A percentile compares a stretch with the other conserved stretches of the same genome.
Evolutionary conservation across 306 rosid genomes (phyloP).

Genomic region (Clitoria ternatea): DNA sequence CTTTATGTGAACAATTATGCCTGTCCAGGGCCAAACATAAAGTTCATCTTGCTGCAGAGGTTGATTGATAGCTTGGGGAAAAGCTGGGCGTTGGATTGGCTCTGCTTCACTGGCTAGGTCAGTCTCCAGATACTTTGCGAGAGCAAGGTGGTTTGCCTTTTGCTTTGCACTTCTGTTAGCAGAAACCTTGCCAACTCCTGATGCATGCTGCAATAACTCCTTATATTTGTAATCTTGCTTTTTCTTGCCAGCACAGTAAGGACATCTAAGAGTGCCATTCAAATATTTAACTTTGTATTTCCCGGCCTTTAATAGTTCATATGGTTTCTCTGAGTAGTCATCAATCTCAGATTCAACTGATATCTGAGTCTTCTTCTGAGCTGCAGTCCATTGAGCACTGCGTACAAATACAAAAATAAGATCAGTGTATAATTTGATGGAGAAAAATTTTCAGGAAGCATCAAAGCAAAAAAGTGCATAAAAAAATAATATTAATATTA

Average conservation of each 20-base stretch:
- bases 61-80: conserved; percentile 33
- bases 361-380: conserved; percentile 85
- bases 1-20: conserved; percentile 57
- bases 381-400: conserved; percentile 48
- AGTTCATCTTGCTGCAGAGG: conserved; percentile 45
- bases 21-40: conserved; percentile 97
- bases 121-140: conserved; percentile 66
- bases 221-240: conserved; percentile 87
- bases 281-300: conserved; percentile 53
- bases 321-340: conserved; percentile 74
- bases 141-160: conserved; percentile 91
- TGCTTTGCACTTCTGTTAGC: conserved; percentile 73
- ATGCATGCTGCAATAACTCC: conserved; percentile 81
- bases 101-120: conserved; percentile 64
- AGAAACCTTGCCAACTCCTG: conserved; percentile 93
- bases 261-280: conserved; percentile 83
- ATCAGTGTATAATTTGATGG: not conserved
- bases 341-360: conserved; percentile 89
- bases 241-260: conserved; percentile 94
- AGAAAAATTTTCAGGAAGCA: not conserved
- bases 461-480: conserved; percentile 2
- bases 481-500: not conserved
- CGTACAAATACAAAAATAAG: conserved; percentile 14
- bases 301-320: conserved; percentile 54
- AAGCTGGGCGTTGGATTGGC: conserved; percentile 34